Base-by-base conservation (phyloP, 371 early-diverging fungal species). In the Dentiscutata heterogama region DNA sequence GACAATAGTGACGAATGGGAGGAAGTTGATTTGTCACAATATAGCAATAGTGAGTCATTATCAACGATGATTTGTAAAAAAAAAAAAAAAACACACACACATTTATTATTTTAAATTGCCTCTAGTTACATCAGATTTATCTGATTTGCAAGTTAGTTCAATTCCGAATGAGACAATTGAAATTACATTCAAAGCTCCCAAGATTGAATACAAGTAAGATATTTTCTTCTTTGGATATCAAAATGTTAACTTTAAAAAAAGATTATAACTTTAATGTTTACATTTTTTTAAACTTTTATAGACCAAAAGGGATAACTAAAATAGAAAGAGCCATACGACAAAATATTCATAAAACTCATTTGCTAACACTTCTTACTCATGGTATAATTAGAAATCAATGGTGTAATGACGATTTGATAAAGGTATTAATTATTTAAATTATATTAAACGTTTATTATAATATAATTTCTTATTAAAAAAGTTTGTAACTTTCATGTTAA, bases 331-430 rank as follows among this genome's bases (percentile, higher is more conserved):
- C 83, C 53, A 82, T 83, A 31, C 88, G 88, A 25, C 65, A 84
- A 25, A 72, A 85, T 82, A 78, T 88, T 22, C 91, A 91, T 67
- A 86, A 88, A 51, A 84, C 84, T 3, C 90, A 91, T 78, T 74
- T 91, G 29, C 81, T 89, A 8, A 88, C 87, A 50, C 82, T 89
- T 51, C 74, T 91, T 14, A 85, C 84, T 10, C 83, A 85, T 64
- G 88, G 87, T 2, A 81, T 85, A 13, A 78, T 80, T 50, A 83
- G 89, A 8, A 90, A 91, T 73, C 63, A 81, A 22, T 88, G 90
- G 89, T 88, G 88, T 79, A 82, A 85, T 65, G 84, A 88, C 60
- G 71, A 79, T 10, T 80, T 85, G 27, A 70, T 88, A n/a, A 80
- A 82, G 73, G 86, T 83, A 3, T 68, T 78, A 4, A 84, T 83